phyloP scores from a whole-genome alignment of 2,329 filamentous ascomycete genomes.

The Catunica adiposa region DNA sequence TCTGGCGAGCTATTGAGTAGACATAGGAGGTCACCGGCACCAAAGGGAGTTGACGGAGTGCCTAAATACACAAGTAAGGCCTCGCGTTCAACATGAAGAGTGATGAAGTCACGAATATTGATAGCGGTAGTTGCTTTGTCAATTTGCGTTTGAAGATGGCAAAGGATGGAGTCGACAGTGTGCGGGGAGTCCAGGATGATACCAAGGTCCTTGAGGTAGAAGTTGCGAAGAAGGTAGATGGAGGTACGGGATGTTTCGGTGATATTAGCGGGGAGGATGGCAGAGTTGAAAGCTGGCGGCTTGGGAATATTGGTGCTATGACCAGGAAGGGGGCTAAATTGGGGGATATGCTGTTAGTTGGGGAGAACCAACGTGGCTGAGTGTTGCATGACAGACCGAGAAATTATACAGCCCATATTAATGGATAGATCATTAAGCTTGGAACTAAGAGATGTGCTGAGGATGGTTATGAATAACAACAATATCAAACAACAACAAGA shows the following conservation, averaged over 20 bases:
- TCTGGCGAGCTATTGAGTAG: not conserved
- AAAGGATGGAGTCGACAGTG: not conserved
- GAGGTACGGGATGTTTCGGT: not conserved
- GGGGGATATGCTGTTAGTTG: not conserved
- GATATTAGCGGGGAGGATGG: not conserved
- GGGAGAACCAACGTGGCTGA: not conserved
- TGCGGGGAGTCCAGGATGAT: not conserved
- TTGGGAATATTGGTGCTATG: not conserved
- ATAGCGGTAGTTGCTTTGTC: not conserved
- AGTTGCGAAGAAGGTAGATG: not conserved
- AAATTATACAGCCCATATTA: not conserved
- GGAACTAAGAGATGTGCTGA: not conserved
- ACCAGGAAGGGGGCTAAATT: not conserved
- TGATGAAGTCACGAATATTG: not conserved
- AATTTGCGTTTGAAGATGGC: not conserved
- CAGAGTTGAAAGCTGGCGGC: not conserved
- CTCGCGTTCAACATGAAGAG: not conserved
- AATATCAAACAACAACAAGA: not conserved
- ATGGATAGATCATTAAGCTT: not conserved
- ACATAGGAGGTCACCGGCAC: not conserved
- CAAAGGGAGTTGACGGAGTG: not conserved
- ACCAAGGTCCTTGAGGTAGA: not conserved
- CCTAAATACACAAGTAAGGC: not conserved
- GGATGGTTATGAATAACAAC: too few relatives aligned
- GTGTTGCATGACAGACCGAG: not conserved